Evolutionary conservation across 805 yeast species (phyloP), one percentile per base, ranked within the genome.

Genomic region (Yarrowia sp.): DNA sequence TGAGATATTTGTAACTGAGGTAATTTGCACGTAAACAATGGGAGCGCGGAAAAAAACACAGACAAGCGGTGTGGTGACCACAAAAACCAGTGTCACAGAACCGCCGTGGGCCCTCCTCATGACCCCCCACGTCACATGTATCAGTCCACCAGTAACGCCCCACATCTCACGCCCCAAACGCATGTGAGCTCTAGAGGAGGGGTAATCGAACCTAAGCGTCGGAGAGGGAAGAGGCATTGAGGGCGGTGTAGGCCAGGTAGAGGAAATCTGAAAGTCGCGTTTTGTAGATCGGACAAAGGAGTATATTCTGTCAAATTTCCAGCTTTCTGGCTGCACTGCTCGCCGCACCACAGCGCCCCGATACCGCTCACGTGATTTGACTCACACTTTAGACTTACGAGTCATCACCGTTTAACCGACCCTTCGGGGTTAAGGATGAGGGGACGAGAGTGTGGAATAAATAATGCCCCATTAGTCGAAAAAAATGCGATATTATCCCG

Each of bases 1-100:
- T 55, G 61, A 55, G 61, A 55, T 55, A 55, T 55, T 55, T 55
- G 61, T 55, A 44, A 40, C 42, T 55, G 61, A 55, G 61, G 61
- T 55, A 55, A 55, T 55, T 52, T 50, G 30, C 30, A 24, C 30
- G 30, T 24, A 24, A 24, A 24, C n/a, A 20, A 17, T n/a, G 14
- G n/a, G n/a, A 9, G 24, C 30, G 7, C 30, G 30, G 30, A 24
- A 24, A 24, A 24, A 24, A 4, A 7, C 6, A 24, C 30, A 24
- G 30, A 24, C 30, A 24, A 7, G 0, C 30, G 30, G 38, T 36
- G 12, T 3, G 3, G 10, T 36, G 38, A 36, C 10, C 38, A n/a
- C n/a, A 36, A 36, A 36, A 36, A 6, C 38, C 5, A 12, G 3
- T 6, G 38, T 6, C 38, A 36, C 38, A 12, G 8, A 36, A 5